Percentiles rank a stretch among this genome's conserved stretches.
Conservation (phyloP, 768 basidiomycete genomes). For the Crucibulum laeve region DNA sequence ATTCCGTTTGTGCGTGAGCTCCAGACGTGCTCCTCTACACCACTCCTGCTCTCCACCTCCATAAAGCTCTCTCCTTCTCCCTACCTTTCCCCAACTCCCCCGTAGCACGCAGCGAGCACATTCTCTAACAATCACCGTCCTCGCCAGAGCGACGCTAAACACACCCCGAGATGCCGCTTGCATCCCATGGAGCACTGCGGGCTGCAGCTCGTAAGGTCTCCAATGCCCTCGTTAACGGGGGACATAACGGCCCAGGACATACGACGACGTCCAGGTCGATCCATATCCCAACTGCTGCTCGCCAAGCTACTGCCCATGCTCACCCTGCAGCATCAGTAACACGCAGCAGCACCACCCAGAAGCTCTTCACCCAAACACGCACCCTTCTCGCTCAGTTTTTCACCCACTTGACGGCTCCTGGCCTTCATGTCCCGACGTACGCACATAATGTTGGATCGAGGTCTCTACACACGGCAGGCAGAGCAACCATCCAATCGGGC, state of each 20-base stretch:
- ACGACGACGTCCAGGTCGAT: not conserved
- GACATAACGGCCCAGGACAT: not conserved
- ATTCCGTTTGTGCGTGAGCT: too few species aligned
- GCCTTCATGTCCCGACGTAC: not conserved
- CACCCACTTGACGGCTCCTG: slow-evolving; percentile 1
- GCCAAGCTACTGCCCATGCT: not conserved
- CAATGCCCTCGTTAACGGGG: not conserved
- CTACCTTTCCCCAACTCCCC: too few species aligned
- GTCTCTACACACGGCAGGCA: too few species aligned
- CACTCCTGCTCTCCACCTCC: too few species aligned
- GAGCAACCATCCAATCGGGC: too few species aligned
- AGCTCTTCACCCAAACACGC: slow-evolving; percentile 1
- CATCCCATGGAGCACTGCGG: slow-evolving; percentile 2
- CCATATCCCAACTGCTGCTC: not conserved
- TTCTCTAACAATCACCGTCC: not conserved
- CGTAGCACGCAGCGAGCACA: too few species aligned
- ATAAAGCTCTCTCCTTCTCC: too few species aligned
- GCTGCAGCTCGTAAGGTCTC: not conserved
- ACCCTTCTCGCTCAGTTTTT: not conserved
- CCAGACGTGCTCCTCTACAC: too few species aligned
- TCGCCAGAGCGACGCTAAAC: not conserved
- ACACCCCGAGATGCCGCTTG: not conserved
- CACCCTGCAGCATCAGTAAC: not conserved
- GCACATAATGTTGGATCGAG: too few species aligned
- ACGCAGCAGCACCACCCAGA: not conserved